A percentile compares a stretch with the other conserved stretches of the same genome.
These are phyloP conservation scores for Aureobasidium lini DNA, from an alignment of 2,329 filamentous ascomycete genomes.

Conservation along the genomic window DNA sequence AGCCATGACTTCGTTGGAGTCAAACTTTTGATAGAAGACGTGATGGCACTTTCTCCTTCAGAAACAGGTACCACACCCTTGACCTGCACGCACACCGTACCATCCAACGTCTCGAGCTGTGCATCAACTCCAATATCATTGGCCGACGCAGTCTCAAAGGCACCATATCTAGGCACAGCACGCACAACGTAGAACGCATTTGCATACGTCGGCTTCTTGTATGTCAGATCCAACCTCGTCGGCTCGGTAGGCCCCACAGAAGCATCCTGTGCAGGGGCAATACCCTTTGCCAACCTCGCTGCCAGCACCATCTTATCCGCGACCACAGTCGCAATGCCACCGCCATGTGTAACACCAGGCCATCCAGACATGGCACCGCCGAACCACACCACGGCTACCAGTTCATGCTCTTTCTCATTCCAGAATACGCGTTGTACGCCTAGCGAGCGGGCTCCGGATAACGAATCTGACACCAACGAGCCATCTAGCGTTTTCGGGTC, in stretches of 20 bases:
- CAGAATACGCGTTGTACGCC: constrained; percentile 56
- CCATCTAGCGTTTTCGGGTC: not conserved
- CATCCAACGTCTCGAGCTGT: constrained; percentile 48
- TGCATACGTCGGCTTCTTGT: constrained; percentile 53
- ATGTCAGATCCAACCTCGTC: constrained; percentile 45
- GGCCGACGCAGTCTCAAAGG: constrained; percentile 19
- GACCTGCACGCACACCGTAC: constrained; percentile 51
- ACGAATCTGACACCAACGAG: not conserved
- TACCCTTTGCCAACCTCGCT: constrained; percentile 43
- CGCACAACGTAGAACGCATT: constrained; percentile 58
- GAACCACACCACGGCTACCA: constrained; percentile 59
- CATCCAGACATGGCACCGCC: constrained; percentile 60
- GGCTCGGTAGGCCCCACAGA: constrained; percentile 23
- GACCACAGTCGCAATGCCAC: constrained; percentile 58
- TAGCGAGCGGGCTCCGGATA: constrained; percentile 35
- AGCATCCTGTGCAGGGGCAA: not conserved
- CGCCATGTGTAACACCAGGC: constrained; percentile 66
- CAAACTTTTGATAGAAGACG: not conserved
- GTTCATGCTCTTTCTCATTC: constrained; percentile 50
- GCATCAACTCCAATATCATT: constrained; percentile 42
- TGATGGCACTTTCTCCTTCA: not conserved
- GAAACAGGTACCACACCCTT: constrained; percentile 16
- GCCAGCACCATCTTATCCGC: constrained; percentile 63
- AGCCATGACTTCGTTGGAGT: constrained; percentile 9
- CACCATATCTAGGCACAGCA: constrained; percentile 31